phyloP scores from a whole-genome alignment of 2,329 filamentous ascomycete species.

The Phaeosphaeriaceae sp. region DNA sequence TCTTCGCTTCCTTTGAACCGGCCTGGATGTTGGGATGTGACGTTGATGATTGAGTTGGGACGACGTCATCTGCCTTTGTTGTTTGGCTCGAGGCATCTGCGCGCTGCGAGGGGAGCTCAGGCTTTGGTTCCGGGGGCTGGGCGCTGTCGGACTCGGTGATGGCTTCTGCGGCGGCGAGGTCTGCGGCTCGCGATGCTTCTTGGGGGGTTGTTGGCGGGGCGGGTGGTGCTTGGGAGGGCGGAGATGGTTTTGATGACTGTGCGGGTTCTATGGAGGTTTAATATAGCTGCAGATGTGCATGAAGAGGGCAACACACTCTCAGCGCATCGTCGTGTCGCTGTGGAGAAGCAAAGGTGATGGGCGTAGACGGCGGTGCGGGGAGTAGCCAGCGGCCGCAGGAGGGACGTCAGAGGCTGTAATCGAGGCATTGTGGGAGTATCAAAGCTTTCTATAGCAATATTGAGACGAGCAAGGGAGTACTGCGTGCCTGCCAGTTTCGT shows the following conservation, averaged over 20 bases:
- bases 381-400: conserved; percentile 50
- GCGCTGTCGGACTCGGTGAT: conserved; percentile 43
- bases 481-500: background rate
- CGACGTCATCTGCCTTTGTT: conserved; percentile 3
- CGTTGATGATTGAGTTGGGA: too few species aligned
- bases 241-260: conserved; percentile 23
- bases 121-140: conserved; percentile 31
- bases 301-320: conserved; percentile 28
- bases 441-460: background rate
- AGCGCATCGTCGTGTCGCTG: conserved; percentile 32
- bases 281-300: background rate
- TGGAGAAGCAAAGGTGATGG: conserved; percentile 52
- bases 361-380: conserved; percentile 46
- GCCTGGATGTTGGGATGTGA: conserved; percentile 5
- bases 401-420: conserved; percentile 44
- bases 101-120: conserved; percentile 25
- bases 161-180: conserved; percentile 44
- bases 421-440: conserved; percentile 39
- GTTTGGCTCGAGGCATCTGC: background rate
- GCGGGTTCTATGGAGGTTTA: background rate
- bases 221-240: conserved; percentile 27
- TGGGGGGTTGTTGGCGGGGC: conserved; percentile 43
- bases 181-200: conserved; percentile 34
- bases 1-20: too few species aligned
- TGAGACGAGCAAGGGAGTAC: background rate